Conservation (phyloP, 805 yeast species). For the Saccharomycopsis sp. region DNA sequence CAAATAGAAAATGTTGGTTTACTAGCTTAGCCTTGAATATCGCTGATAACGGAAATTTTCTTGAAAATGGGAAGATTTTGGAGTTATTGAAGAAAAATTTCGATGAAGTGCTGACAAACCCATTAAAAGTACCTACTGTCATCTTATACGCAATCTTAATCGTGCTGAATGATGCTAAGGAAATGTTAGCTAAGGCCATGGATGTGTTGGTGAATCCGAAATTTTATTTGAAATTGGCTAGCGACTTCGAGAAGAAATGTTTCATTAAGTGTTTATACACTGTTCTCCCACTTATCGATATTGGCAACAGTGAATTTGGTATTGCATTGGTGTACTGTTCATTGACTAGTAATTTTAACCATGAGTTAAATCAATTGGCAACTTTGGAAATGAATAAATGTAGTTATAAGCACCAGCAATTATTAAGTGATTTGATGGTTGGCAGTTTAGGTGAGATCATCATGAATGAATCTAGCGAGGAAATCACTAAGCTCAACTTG, state of each 20-base stretch:
- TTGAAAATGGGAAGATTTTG: background rate
- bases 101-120: constrained; percentile 42
- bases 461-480: constrained; percentile 1
- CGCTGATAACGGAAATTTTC: background rate
- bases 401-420: background rate
- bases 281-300: constrained; percentile 20
- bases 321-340: constrained; percentile 6
- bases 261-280: constrained; percentile 37
- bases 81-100: constrained; percentile 25
- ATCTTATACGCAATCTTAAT: constrained; percentile 9
- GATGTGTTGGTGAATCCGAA: constrained; percentile 43
- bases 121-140: constrained; percentile 35
- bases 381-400: background rate
- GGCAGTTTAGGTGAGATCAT: background rate
- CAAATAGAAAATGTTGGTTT: constrained; percentile 64
- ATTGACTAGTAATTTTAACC: constrained; percentile 3
- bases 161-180: background rate
- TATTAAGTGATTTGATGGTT: background rate
- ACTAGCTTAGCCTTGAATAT: constrained; percentile 37
- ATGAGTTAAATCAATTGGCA: constrained; percentile 1
- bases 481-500: constrained; percentile 24
- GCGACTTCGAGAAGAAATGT: constrained; percentile 46
- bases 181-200: constrained; percentile 28
- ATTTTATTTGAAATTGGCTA: constrained; percentile 42
- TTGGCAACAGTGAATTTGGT: constrained; percentile 19